Conservation (phyloP, 352 stramenopile species). For the Aphanomyces cochlioides region DNA sequence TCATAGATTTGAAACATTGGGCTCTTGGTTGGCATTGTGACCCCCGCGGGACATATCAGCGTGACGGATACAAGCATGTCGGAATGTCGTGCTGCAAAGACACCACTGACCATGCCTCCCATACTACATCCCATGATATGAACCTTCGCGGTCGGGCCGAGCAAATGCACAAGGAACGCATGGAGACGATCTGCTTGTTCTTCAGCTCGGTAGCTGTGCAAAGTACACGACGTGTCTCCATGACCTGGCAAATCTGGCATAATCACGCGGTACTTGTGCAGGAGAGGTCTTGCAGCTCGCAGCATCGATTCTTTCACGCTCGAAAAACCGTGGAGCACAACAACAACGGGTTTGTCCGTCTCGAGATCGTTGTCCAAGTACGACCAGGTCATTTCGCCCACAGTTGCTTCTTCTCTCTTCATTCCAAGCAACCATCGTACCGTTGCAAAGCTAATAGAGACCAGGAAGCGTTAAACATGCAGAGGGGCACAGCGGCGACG, state of each 20-base stretch:
- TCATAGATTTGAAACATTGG: constrained; percentile 52
- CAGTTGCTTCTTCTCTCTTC: constrained; percentile 39
- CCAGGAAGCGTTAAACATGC: constrained; percentile 29
- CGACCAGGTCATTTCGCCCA: constrained; percentile 64
- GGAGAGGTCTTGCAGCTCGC: constrained; percentile 45
- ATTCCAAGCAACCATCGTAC: constrained; percentile 55
- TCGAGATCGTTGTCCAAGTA: constrained; percentile 57
- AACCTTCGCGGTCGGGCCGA: constrained; percentile 52
- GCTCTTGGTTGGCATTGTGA: constrained; percentile 66
- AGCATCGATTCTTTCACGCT: constrained; percentile 68
- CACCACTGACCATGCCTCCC: constrained; percentile 70
- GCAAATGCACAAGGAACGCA: constrained; percentile 50
- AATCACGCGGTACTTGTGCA: constrained; percentile 53
- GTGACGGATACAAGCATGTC: constrained; percentile 55
- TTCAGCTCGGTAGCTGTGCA: constrained; percentile 50
- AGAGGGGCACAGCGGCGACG: background rate
- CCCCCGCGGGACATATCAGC: constrained; percentile 67
- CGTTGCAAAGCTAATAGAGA: constrained; percentile 44
- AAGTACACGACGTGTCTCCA: constrained; percentile 46
- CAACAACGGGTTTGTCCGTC: constrained; percentile 45
- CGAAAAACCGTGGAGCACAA: constrained; percentile 72
- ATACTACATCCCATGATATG: constrained; percentile 73
- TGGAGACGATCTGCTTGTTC: constrained; percentile 53
- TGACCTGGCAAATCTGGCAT: constrained; percentile 70
- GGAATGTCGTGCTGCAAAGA: constrained; percentile 61